These are phyloP conservation scores for Ascochyta fabae DNA, from an alignment of 2,329 filamentous ascomycete species.

Conservation along the genomic window DNA sequence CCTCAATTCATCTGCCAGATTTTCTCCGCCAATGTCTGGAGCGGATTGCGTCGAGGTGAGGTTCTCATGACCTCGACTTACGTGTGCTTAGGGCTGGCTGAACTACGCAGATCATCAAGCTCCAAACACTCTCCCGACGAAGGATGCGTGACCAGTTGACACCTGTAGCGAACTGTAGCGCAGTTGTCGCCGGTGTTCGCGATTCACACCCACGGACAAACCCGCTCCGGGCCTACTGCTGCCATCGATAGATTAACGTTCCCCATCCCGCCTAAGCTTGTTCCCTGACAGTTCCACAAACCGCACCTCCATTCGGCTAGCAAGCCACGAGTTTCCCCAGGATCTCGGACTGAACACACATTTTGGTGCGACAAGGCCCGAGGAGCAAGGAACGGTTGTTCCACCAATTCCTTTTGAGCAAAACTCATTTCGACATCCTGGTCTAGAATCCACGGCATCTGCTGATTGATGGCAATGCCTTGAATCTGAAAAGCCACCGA, in stretches of 20 bases:
- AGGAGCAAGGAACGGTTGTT: constrained; percentile 27
- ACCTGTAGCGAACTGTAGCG: constrained; percentile 17
- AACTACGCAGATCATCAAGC: neutral
- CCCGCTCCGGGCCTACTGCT: constrained; percentile 4
- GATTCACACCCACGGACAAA: constrained; percentile 10
- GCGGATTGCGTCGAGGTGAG: neutral
- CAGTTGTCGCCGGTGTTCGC: constrained; percentile 3
- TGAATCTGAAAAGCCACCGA: constrained; percentile 25
- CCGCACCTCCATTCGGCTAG: constrained; percentile 22
- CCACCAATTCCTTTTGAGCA: constrained; percentile 35
- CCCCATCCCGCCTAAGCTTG: constrained; percentile 16
- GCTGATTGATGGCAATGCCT: constrained; percentile 24
- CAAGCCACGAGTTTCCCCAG: constrained; percentile 30
- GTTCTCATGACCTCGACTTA: constrained; percentile 3
- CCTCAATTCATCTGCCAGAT: constrained; percentile 4
- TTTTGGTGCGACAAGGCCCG: constrained; percentile 24
- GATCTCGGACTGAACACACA: constrained; percentile 25
- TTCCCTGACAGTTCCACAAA: constrained; percentile 15
- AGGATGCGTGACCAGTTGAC: constrained; percentile 7
- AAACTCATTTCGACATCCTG: constrained; percentile 24
- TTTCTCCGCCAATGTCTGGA: constrained; percentile 7
- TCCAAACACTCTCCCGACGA: constrained; percentile 1
- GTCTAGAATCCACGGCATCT: constrained; percentile 26
- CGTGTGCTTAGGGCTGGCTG: constrained; percentile 4
- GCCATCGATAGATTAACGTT: constrained; percentile 10